Evolutionary conservation across 192 early-diverging fungal species (phyloP), one percentile per base, ranked within the genome.

Genomic region (Radiomyces spectabilis): DNA sequence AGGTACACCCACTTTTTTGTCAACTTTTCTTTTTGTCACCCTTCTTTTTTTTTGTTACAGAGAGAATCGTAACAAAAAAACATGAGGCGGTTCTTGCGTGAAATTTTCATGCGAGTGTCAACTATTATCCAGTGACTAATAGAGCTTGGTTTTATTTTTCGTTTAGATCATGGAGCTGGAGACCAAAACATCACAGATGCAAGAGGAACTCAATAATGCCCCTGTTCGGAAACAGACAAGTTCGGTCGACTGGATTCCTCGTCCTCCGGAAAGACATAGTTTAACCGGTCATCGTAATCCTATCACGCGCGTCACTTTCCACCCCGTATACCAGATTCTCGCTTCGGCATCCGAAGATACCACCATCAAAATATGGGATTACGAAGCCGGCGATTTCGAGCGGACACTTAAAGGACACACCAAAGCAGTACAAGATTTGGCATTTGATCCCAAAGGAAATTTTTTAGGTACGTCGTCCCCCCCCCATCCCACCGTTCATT

Each of bases 381-480:
- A 86, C 42, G 95, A 98, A 63, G 82, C 92, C 10, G 94, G 89
- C 35, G 87, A 88, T 37, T 94, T 88, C 71, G 95, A 97, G 66
- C 69, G 87, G 30, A 93, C 95, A 0, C 70, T 98, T 5, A 94
- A 94, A 60, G 94, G 95, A 34, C 95, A 98, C 62, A 98, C 95
- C 1, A 94, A 95, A 56, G 76, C 93, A 10, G 92, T 98, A n/a
- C 87, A 90, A 60, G 88, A 88, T 80, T 48, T 97, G 22, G 76
- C 81, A 0, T 97, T 91, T 69, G 91, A 90, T 59, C 41, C 82
- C 9, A 90, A 92, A 45, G 94, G 95, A 33, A 76, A 80, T 5
- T 74, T 84, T 43, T 66, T 95, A 41, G 85, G 88, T 91, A 79
- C 55, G 65, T 26, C 16, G 22, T 19, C 13, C 10, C 48, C 18